Evolutionary conservation across 1,284 basidiomycete species (phyloP).

Genomic region (Cryptococcus floricola): DNA sequence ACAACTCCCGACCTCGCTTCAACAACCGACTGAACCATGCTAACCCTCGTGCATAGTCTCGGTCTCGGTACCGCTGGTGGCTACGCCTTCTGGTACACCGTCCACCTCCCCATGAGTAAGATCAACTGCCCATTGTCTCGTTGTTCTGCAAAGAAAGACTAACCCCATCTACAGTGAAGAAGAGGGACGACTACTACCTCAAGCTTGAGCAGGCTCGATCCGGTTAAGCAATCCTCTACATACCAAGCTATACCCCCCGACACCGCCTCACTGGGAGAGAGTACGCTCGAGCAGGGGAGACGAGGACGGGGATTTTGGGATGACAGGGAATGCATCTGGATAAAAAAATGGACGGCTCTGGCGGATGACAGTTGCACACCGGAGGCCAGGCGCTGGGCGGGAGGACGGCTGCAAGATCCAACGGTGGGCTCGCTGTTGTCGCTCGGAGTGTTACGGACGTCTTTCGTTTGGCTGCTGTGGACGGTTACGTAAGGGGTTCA

Average conservation of each 20-base stretch:
- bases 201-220: slow-evolving; percentile 63
- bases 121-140: slow-evolving; percentile 51
- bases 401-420: neutral
- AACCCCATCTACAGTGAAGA: slow-evolving; percentile 57
- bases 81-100: slow-evolving; percentile 78
- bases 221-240: slow-evolving; percentile 1
- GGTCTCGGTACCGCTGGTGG: slow-evolving; percentile 68
- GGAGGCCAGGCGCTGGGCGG: neutral
- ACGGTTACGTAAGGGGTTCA: no score
- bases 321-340: slow-evolving; percentile 5
- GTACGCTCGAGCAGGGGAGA: neutral
- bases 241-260: neutral
- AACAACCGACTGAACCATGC: neutral
- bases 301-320: neutral
- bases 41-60: slow-evolving; percentile 51
- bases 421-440: neutral
- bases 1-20: neutral
- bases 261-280: neutral
- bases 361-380: neutral
- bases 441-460: no score
- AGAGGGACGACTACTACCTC: slow-evolving; percentile 75
- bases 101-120: slow-evolving; percentile 69
- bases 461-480: no score
- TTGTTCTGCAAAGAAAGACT: slow-evolving; percentile 5
- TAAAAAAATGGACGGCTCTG: neutral